A percentile compares a stretch with the other conserved stretches of the same genome.
phyloP scores from a whole-genome alignment of 306 rosid species.

The Astragalus glycyphyllos region DNA sequence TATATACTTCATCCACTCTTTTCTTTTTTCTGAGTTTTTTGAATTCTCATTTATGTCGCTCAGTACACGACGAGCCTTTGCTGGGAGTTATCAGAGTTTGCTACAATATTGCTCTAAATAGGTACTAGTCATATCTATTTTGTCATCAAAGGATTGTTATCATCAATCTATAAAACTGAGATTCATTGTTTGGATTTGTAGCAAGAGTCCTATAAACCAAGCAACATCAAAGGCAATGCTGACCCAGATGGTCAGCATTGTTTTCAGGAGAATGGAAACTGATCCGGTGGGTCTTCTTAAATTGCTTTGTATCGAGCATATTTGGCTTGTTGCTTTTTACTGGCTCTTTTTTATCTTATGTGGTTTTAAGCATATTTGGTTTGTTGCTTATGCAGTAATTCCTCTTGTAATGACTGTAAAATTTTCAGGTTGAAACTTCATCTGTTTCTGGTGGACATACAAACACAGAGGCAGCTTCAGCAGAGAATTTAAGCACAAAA shows the following conservation, averaged over 20 bases:
- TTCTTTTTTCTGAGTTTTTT: constrained; percentile 2
- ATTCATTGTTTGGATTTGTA: constrained; percentile 55
- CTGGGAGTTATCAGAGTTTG: constrained; percentile 96
- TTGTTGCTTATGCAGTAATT: constrained; percentile 33
- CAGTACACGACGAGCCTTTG: constrained; percentile 96
- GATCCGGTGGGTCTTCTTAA: constrained; percentile 63
- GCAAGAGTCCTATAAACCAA: constrained; percentile 99
- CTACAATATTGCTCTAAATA: constrained; percentile 98
- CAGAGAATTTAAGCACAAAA: constrained; percentile 57
- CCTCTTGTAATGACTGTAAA: constrained; percentile 39
- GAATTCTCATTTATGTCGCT: constrained; percentile 40
- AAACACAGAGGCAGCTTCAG: constrained; percentile 55
- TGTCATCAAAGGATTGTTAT: constrained; percentile 33
- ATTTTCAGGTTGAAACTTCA: constrained; percentile 62
- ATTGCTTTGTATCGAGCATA: constrained; percentile 35
- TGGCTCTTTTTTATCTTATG: constrained; percentile 47
- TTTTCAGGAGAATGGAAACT: constrained; percentile 95
- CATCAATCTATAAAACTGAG: constrained; percentile 44
- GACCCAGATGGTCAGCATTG: constrained; percentile 95
- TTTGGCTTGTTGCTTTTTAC: constrained; percentile 32
- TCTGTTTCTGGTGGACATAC: constrained; percentile 63
- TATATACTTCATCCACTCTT: constrained; percentile 16
- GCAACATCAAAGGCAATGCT: constrained; percentile 99
- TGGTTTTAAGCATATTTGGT: constrained; percentile 29
- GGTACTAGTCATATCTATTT: constrained; percentile 60